Evolutionary conservation across 2,329 filamentous ascomycete genomes (phyloP).

Genomic region (Clarireedia paspali): DNA sequence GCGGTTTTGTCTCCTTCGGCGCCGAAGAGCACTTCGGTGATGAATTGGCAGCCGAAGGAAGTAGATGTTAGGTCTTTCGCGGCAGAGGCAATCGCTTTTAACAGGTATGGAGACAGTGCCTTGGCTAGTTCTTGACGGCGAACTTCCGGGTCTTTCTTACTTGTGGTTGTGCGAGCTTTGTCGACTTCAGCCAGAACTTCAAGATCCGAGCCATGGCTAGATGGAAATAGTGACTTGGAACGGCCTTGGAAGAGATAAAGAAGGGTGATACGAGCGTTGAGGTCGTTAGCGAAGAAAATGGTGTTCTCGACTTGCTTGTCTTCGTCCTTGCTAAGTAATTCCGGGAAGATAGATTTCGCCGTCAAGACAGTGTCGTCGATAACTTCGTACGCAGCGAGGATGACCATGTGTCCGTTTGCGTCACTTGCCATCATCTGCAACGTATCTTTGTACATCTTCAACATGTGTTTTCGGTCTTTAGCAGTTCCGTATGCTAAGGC

Average conservation of each 20-base stretch:
- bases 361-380: conserved; percentile 91
- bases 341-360: conserved; percentile 77
- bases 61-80: conserved; percentile 63
- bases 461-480: conserved; percentile 85
- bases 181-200: conserved; percentile 70
- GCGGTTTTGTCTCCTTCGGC: conserved; percentile 67
- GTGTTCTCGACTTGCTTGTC: conserved; percentile 57
- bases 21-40: conserved; percentile 73
- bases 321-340: conserved; percentile 68
- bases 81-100: conserved; percentile 63
- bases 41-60: conserved; percentile 79
- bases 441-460: conserved; percentile 86
- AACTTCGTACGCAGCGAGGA: conserved; percentile 82
- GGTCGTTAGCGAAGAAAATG: conserved; percentile 55
- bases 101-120: conserved; percentile 64
- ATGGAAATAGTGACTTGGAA: conserved; percentile 53
- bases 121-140: conserved; percentile 71
- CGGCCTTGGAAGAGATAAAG: conserved; percentile 73
- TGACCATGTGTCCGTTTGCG: conserved; percentile 66
- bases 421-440: conserved; percentile 81
- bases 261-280: conserved; percentile 58
- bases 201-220: conserved; percentile 56
- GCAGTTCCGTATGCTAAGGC: conserved; percentile 77
- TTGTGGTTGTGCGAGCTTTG: conserved; percentile 71
- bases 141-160: conserved; percentile 79